Evolutionary conservation across 345 rosid genomes (phyloP), one percentile per base, ranked within the genome.

Genomic region (Pseudoturritis turrita): DNA sequence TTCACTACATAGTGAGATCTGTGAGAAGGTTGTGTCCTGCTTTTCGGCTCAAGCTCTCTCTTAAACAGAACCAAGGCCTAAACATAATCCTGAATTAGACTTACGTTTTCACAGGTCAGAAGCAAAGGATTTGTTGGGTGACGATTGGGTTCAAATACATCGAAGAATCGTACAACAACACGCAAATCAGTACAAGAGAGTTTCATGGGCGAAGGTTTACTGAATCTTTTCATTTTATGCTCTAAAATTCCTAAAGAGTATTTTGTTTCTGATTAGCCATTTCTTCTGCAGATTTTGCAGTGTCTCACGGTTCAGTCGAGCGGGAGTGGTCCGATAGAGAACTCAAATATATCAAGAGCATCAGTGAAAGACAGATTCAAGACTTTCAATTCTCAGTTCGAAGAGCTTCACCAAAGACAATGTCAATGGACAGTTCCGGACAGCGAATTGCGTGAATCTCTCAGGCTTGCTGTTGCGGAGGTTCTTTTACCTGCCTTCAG

Each of bases 131-230:
- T 76, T 88, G 52, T 71, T 95, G 65, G 97, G 99, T 67, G 99
- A 95, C 83, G 99, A 92, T 70, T 95, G 99, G 99, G 94, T 95
- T 69, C 99, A 95, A 81, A 95, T 89, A 70, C 98, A 95, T 71
- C 44, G 99, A 77, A 81, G 99, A 68, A 89, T 88, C 22, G 99
- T 95, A 35, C 98, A 92, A 71, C 98, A 92, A 76, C 97, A 95
- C 15, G 99, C 99, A 41, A 95, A 95, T 81, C 97, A 92, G 73
- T 95, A 92, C 40, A 92, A 95, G 82, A 92, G 99, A 78, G 86
- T 91, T 77, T 87, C 99, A 0, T 95, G 98, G 99, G 92, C 92
- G 56, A 95, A 95, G 92, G 99, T 95, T 62, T 18, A 74, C 28
- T 70, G 36, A 23, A 15, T 26, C 17, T 0, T 65, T 54, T 40